Conservation (phyloP, 1,284 basidiomycete genomes). For the Papiliotrema terrestris region DNA sequence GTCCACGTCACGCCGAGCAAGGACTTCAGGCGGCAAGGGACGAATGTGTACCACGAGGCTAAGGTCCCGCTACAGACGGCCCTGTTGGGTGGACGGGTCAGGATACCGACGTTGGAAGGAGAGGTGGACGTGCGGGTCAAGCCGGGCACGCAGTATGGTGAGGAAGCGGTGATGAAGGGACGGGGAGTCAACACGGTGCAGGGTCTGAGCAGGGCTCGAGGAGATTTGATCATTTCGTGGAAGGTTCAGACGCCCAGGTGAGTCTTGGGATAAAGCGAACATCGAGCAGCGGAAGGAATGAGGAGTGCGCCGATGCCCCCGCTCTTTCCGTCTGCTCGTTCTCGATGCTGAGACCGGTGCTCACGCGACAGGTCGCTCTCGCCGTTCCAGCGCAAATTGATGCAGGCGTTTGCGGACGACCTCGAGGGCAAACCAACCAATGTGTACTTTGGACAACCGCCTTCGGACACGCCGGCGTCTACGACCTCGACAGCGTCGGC, state of each 20-base stretch:
- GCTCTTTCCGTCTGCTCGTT: too few relatives aligned
- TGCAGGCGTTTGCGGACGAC: slow-evolving; percentile 90
- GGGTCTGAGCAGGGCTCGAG: slow-evolving; percentile 59
- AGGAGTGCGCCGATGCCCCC: too few relatives aligned
- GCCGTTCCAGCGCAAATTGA: slow-evolving; percentile 74
- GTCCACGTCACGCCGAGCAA: slow-evolving; percentile 80
- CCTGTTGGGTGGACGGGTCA: slow-evolving; percentile 83
- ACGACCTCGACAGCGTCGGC: background rate
- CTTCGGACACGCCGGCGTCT: slow-evolving; percentile 6
- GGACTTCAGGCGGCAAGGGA: slow-evolving; percentile 85
- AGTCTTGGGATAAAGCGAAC: slow-evolving; percentile 45
- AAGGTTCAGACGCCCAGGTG: slow-evolving; percentile 85
- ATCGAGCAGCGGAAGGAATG: too few relatives aligned
- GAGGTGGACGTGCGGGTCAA: slow-evolving; percentile 94
- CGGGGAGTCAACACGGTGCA: slow-evolving; percentile 75
- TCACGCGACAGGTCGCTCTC: slow-evolving; percentile 64
- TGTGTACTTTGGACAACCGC: slow-evolving; percentile 31
- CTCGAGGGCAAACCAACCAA: slow-evolving; percentile 64
- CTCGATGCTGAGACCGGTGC: background rate
- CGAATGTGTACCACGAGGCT: slow-evolving; percentile 86
- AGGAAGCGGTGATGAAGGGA: slow-evolving; percentile 91
- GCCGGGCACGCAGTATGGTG: slow-evolving; percentile 89
- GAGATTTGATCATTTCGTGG: slow-evolving; percentile 90
- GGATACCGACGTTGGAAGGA: slow-evolving; percentile 92
- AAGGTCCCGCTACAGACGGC: slow-evolving; percentile 90